A percentile compares a stretch with the other conserved stretches of the same genome.
phyloP scores from a whole-genome alignment of 2,329 filamentous ascomycete genomes.

The Cladosporium sp. region DNA sequence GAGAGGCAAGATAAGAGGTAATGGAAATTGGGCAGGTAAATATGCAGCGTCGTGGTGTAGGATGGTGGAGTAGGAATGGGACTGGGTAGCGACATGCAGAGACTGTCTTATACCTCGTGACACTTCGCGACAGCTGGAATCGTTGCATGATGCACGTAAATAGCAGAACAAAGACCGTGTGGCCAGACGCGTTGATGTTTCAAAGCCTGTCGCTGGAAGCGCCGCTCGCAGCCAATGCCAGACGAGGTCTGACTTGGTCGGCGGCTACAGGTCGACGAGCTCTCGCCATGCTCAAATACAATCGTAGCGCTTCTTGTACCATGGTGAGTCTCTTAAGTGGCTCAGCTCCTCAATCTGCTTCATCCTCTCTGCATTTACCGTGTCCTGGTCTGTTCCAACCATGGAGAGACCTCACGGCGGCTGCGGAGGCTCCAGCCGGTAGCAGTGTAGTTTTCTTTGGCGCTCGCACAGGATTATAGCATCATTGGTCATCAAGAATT shows the following conservation, averaged over 20 bases:
- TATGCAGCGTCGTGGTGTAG: neutral
- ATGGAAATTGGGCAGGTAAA: neutral
- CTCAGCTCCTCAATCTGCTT: no score
- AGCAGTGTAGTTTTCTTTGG: no score
- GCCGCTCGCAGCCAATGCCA: conserved; percentile 5
- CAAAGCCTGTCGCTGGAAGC: conserved; percentile 5
- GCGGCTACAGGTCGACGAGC: neutral
- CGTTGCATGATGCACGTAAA: conserved; percentile 2
- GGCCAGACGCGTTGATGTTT: neutral
- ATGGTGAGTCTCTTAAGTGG: no score
- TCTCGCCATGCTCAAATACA: neutral
- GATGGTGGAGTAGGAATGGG: neutral
- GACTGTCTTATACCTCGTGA: neutral
- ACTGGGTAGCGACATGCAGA: neutral
- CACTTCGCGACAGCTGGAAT: neutral
- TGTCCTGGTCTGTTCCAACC: no score
- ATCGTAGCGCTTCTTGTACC: no score
- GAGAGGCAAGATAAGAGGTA: neutral
- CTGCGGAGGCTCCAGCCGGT: no score
- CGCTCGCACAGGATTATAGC: no score
- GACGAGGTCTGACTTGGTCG: neutral
- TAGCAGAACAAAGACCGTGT: conserved; percentile 4
- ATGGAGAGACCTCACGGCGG: no score
- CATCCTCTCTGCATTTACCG: no score
- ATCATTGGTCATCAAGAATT: no score